Percentiles rank a stretch among this genome's conserved stretches.
Evolutionary conservation across 768 basidiomycete genomes (phyloP).

Genomic region (Hypholoma sublateritium): DNA sequence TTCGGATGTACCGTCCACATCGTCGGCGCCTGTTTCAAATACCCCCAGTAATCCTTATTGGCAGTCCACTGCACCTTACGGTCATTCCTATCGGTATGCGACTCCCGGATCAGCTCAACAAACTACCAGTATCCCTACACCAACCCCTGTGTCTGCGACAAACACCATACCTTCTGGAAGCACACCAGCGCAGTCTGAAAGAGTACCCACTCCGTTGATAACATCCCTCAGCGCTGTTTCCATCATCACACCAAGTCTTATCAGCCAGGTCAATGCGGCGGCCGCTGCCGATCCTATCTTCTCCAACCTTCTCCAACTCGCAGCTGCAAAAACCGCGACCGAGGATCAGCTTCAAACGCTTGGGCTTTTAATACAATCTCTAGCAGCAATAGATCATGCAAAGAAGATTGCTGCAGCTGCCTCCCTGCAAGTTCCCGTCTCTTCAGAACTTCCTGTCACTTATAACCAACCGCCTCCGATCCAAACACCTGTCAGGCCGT

Average conservation of each 20-base stretch:
- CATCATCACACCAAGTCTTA: slow-evolving; percentile 54
- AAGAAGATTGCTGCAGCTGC: slow-evolving; percentile 12
- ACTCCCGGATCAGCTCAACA: slow-evolving; percentile 5
- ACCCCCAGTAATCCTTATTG: slow-evolving; percentile 20
- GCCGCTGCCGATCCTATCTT: slow-evolving; percentile 69
- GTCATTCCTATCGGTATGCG: slow-evolving; percentile 9
- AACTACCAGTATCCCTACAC: slow-evolving; percentile 10
- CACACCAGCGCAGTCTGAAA: slow-evolving; percentile 3
- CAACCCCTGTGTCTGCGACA: not conserved
- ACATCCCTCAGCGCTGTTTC: slow-evolving; percentile 44
- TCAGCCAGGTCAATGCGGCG: slow-evolving; percentile 65
- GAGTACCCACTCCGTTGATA: slow-evolving; percentile 36
- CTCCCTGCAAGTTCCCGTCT: not conserved
- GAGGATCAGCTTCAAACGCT: slow-evolving; percentile 67
- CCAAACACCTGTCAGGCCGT: slow-evolving; percentile 47
- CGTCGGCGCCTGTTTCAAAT: slow-evolving; percentile 22
- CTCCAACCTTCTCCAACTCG: slow-evolving; percentile 62
- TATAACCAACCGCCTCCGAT: slow-evolving; percentile 9
- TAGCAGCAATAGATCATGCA: slow-evolving; percentile 38
- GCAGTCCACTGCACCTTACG: slow-evolving; percentile 16
- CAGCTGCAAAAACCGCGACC: slow-evolving; percentile 59
- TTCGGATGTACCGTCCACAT: slow-evolving; percentile 20
- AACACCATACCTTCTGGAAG: not conserved
- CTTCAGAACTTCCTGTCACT: slow-evolving; percentile 1
- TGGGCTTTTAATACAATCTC: slow-evolving; percentile 69